Conservation (phyloP, 306 rosid genomes). For the Castanospermum australe region DNA sequence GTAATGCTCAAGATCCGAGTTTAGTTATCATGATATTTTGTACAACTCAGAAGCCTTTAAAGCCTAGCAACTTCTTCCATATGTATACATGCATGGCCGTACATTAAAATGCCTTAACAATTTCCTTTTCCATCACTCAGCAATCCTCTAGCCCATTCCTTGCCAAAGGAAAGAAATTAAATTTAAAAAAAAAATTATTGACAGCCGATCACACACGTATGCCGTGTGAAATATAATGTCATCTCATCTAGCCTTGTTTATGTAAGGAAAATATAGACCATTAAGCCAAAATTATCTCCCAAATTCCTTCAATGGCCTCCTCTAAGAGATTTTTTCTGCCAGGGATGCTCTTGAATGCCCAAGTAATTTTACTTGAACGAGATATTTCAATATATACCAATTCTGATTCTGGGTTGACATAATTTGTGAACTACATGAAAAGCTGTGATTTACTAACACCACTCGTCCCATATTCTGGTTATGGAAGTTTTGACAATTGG, state of each 20-base stretch:
- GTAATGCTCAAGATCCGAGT: not conserved
- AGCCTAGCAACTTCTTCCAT: not conserved
- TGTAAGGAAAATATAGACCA: not conserved
- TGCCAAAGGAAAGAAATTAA: not conserved
- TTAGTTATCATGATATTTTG: not conserved
- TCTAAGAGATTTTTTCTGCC: not conserved
- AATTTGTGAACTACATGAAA: constrained; percentile 4
- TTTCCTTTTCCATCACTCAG: too few relatives aligned
- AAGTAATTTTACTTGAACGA: not conserved
- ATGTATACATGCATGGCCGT: not conserved
- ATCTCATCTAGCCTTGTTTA: too few relatives aligned
- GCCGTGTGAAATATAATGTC: too few relatives aligned
- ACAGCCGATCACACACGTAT: too few relatives aligned
- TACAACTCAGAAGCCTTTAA: not conserved
- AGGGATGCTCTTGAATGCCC: not conserved
- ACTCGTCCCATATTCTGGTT: not conserved
- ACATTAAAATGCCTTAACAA: not conserved
- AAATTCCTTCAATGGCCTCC: not conserved
- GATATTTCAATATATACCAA: not conserved
- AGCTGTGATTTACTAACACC: constrained; percentile 17
- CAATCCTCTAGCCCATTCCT: not conserved
- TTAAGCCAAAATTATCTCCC: not conserved
- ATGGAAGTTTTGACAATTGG: constrained; percentile 28
- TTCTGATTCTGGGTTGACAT: constrained; percentile 3
- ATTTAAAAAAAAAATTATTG: too few relatives aligned